Base-by-base conservation (phyloP, 148 eudicot genomes). In the Limonium bicolor region DNA sequence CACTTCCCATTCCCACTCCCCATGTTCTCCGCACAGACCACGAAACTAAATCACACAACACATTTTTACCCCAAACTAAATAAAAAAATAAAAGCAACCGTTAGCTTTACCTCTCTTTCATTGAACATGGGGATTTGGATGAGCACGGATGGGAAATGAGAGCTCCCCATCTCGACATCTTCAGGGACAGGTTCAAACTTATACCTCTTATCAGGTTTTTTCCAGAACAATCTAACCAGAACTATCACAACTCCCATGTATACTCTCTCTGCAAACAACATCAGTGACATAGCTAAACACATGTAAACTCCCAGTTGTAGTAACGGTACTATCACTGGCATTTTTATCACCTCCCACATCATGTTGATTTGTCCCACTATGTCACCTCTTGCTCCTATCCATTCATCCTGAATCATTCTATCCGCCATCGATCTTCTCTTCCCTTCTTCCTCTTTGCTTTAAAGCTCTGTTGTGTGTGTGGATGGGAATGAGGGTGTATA, bases 211-310 rank as follows among this genome's bases (percentile, higher is more conserved):
- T 81, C 72, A 12, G 95, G 99, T 43, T 76, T 84, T 19, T 76
- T 80, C 77, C 76, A 63, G 43, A 90, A 84, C 14, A 90, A 24
- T 58, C 76, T 84, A 0, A 86, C 86, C 20, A 85, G 56, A 2
- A 77, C 44, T 24, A 86, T 82, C 0, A 90, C 93, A 15, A 85
- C 18, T 13, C 92, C 94, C 93, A 90, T 78, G 53, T 90, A 86
- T 9, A 90, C 64, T 59, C 99, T 68, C 59, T 90, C 99, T 27
- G 65, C 28, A 46, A 90, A 90, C 23, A 90, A 48, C 95, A 81
- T 78, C 4, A 84, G 38, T 1, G 90, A 66, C 80, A 70, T 77
- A 7, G 70, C 46, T 47, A 90, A 59, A 34, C 85, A 80, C 1
- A 75, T 20, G 14, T 42, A 44, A 1, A 90, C 77, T 1, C 67